Evolutionary conservation across 768 basidiomycete species (phyloP).

Genomic region (Boletus sp.): DNA sequence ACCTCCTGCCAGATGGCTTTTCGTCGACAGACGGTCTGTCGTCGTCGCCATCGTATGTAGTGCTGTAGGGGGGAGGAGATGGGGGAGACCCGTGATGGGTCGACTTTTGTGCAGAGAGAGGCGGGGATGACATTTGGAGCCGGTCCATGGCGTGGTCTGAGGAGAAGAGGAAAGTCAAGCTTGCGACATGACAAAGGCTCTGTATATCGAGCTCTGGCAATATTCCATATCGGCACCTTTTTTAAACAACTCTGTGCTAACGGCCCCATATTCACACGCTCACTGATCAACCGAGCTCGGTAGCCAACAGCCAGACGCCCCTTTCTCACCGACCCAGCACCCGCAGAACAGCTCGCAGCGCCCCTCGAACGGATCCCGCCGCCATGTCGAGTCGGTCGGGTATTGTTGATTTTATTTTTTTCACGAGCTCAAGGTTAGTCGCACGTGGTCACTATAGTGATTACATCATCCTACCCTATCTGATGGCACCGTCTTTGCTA

Average conservation of each 20-base stretch:
- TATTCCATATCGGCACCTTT: slow-evolving; percentile 39
- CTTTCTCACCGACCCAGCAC: background rate
- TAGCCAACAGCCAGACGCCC: background rate
- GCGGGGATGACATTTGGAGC: slow-evolving; percentile 13
- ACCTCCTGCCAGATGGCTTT: slow-evolving; percentile 22
- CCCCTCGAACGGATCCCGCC: too few relatives aligned
- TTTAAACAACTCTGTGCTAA: slow-evolving; percentile 33
- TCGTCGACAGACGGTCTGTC: slow-evolving; percentile 21
- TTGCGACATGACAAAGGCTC: slow-evolving; percentile 38
- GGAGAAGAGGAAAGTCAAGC: slow-evolving; percentile 33
- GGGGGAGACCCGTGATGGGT: slow-evolving; percentile 8
- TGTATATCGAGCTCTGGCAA: slow-evolving; percentile 38
- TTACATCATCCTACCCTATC: slow-evolving; percentile 29
- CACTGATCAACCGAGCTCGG: slow-evolving; percentile 5
- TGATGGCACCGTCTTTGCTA: slow-evolving; percentile 2
- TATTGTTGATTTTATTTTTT: background rate
- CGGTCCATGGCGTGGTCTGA: slow-evolving; percentile 27
- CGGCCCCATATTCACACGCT: slow-evolving; percentile 29
- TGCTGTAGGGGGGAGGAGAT: slow-evolving; percentile 8
- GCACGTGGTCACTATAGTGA: slow-evolving; percentile 22
- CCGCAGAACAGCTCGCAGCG: background rate
- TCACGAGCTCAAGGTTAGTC: slow-evolving; percentile 8
- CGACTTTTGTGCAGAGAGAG: slow-evolving; percentile 9
- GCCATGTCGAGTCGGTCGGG: background rate
- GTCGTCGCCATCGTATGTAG: slow-evolving; percentile 20